Conservation (phyloP, 495 filamentous ascomycete genomes). For the Delitschia confertaspora region DNA sequence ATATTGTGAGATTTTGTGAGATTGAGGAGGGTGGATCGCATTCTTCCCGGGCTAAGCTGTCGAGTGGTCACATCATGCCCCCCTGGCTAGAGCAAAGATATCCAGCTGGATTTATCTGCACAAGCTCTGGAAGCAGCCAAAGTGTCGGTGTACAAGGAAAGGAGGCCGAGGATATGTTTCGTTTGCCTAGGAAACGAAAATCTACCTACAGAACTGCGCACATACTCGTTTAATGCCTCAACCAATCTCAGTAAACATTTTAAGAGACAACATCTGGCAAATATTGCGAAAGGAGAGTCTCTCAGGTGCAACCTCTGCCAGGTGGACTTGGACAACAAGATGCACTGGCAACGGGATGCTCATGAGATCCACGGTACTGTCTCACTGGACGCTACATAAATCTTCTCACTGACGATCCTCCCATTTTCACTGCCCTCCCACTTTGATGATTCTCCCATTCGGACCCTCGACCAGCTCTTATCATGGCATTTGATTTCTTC, state of each 20-base stretch:
- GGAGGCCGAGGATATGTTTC: constrained; percentile 37
- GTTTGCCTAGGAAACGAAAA: constrained; percentile 35
- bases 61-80: constrained; percentile 7
- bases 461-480: too few species aligned
- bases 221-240: constrained; percentile 27
- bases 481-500: too few species aligned
- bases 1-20: constrained; percentile 17
- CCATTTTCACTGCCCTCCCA: too few species aligned
- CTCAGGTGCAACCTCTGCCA: constrained; percentile 20
- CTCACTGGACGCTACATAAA: too few species aligned
- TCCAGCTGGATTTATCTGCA: constrained; percentile 4
- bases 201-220: constrained; percentile 29
- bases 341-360: constrained; percentile 25
- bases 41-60: neutral
- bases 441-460: too few species aligned
- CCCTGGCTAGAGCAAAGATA: constrained; percentile 9
- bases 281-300: constrained; percentile 27
- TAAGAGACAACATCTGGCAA: constrained; percentile 35
- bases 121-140: constrained; percentile 24
- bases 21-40: constrained; percentile 19
- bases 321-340: constrained; percentile 20
- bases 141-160: constrained; percentile 29
- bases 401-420: too few species aligned
- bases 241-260: constrained; percentile 37
- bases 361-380: constrained; percentile 23